These are phyloP conservation scores for Talaromyces borbonicus DNA, from an alignment of 495 filamentous ascomycete genomes.

Conservation along the genomic window DNA sequence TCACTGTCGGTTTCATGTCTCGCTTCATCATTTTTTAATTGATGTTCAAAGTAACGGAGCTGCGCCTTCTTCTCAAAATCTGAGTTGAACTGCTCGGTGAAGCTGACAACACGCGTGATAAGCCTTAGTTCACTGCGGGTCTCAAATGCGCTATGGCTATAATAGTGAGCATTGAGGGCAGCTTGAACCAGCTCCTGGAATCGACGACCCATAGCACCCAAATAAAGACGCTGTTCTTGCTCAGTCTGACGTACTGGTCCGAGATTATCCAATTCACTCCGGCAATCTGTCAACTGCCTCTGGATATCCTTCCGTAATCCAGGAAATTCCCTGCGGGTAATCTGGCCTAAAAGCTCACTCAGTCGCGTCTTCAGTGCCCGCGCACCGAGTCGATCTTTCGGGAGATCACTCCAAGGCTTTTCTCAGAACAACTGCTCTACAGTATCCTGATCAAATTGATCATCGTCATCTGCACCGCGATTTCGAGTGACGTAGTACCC, in stretches of 20 bases:
- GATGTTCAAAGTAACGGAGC: slow-evolving; percentile 7
- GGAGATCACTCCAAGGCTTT: slow-evolving; percentile 36
- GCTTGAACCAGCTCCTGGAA: slow-evolving; percentile 26
- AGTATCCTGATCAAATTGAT: slow-evolving; percentile 12
- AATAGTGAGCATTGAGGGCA: slow-evolving; percentile 34
- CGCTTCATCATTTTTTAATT: not conserved
- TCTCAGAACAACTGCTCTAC: slow-evolving; percentile 16
- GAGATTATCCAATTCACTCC: slow-evolving; percentile 23
- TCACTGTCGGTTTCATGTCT: not conserved
- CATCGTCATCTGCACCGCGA: slow-evolving; percentile 6
- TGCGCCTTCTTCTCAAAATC: slow-evolving; percentile 27
- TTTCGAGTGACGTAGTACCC: slow-evolving; percentile 9
- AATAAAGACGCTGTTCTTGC: slow-evolving; percentile 30
- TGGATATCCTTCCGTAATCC: slow-evolving; percentile 32
- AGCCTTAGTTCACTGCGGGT: slow-evolving; percentile 18
- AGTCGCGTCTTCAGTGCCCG: slow-evolving; percentile 31
- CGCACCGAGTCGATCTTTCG: slow-evolving; percentile 39
- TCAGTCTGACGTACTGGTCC: slow-evolving; percentile 29
- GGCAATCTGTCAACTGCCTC: slow-evolving; percentile 19
- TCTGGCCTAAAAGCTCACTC: slow-evolving; percentile 29
- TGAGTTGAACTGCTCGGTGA: slow-evolving; percentile 17
- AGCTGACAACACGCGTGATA: slow-evolving; percentile 29
- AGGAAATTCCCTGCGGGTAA: slow-evolving; percentile 42
- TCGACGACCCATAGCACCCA: slow-evolving; percentile 22
- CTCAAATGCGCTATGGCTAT: slow-evolving; percentile 22